phyloP scores from a whole-genome alignment of 768 basidiomycete species.

The Auricularia sp. region DNA sequence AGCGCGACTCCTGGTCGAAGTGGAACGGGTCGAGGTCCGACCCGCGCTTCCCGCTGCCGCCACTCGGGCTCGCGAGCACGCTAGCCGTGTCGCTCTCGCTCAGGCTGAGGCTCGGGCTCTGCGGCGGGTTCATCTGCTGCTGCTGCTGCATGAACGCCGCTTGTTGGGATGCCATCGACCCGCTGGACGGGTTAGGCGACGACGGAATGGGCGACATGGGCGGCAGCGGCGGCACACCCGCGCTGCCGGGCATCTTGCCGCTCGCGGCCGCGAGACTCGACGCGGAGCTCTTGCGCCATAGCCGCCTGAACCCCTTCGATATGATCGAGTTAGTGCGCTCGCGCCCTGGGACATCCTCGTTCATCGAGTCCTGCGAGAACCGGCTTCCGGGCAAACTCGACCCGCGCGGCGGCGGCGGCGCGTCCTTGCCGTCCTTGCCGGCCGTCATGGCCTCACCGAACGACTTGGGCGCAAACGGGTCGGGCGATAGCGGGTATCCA shows the following conservation, averaged over 20 bases:
- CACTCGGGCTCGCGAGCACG: not conserved
- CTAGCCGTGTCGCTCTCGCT: not conserved
- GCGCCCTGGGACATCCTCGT: slow-evolving; percentile 26
- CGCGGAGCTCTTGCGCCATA: slow-evolving; percentile 61
- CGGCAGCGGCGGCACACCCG: not conserved
- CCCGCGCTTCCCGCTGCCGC: not conserved
- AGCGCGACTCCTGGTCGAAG: slow-evolving; percentile 68
- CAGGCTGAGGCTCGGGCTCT: not conserved
- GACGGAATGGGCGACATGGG: not conserved
- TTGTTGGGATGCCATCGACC: slow-evolving; percentile 1
- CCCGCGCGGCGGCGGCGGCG: slow-evolving; percentile 25
- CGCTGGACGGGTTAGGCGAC: slow-evolving; percentile 1
- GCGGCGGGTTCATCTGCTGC: slow-evolving; percentile 26
- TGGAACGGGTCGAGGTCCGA: slow-evolving; percentile 39
- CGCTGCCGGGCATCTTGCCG: slow-evolving; percentile 16
- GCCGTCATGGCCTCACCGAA: not conserved
- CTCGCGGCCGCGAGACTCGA: slow-evolving; percentile 24
- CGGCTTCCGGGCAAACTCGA: slow-evolving; percentile 36
- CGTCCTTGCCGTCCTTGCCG: not conserved
- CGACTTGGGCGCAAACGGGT: slow-evolving; percentile 49
- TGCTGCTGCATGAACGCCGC: not conserved
- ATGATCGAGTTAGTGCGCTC: slow-evolving; percentile 37
- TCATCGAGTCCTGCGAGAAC: slow-evolving; percentile 67
- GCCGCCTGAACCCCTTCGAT: slow-evolving; percentile 60
- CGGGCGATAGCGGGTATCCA: slow-evolving; percentile 73